Evolutionary conservation across 768 basidiomycete species (phyloP), one percentile per base, ranked within the genome.

Genomic region (Boletus vinaceobasis): DNA sequence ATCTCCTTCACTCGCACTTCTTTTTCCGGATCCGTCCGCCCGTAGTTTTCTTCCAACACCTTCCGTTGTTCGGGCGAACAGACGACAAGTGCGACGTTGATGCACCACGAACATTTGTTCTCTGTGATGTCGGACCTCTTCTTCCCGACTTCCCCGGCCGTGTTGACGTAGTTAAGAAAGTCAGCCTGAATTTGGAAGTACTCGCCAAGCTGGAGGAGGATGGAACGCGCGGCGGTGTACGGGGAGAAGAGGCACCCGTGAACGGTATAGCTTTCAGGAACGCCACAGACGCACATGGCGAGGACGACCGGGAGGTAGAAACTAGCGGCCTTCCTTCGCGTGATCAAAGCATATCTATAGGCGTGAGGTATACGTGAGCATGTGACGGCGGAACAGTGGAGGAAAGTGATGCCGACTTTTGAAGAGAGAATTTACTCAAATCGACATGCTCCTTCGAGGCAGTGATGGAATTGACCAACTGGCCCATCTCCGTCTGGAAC

Each of bases 261-360:
- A 43, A 43, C 19, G 14, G 10, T 15, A 50, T 38, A 43, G 29
- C 14, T 50, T 21, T 55, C 53, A 2, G 53, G 53, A 11, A 55
- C 35, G 6, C 33, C 52, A 10, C 53, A 55, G 17, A 55, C 7
- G 10, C 29, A 21, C 52, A 55, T 33, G 11, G 53, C 53, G 21
- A 55, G 7, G 2, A 42, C 52, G 13, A 55, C 42, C 5, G 53
- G 38, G 7, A 54, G 53, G 53, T 54, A 53, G 32, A 54, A 53
- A 36, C 33, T 54, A 11, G 50, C 27, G 13, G 7, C 27, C 19
- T 29, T 54, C 15, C 26, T 53, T 36, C 26, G 53, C 10, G 51
- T 38, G 19, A 54, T 42, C 32, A 54, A 7, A 1, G 50, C 23
- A 14, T 54, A 14, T 31, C 53, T 54, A 35, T n/a, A 7, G 5